These are phyloP conservation scores for Dendrobium catenatum DNA, from an alignment of 106 monocot genomes.

Conservation along the genomic window DNA sequence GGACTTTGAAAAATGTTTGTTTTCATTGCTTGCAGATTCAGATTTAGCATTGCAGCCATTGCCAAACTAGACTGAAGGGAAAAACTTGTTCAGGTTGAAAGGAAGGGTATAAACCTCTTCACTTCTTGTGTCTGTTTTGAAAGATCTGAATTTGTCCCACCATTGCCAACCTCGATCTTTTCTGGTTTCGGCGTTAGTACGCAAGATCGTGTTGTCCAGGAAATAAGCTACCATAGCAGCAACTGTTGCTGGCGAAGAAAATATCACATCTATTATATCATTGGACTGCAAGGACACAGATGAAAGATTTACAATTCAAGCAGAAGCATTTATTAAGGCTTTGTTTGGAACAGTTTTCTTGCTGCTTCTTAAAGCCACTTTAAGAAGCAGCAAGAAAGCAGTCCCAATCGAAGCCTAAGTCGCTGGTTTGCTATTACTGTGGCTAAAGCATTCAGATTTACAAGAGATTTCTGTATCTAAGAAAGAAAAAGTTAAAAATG, in stretches of 20 bases:
- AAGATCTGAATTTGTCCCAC: conserved; percentile 78
- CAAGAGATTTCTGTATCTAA: no score
- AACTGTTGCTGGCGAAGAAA: conserved; percentile 67
- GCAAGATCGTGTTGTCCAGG: conserved; percentile 44
- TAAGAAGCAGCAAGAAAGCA: no score
- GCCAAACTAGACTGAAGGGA: conserved; percentile 49
- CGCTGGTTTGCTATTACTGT: no score
- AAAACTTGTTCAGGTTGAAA: conserved; percentile 78
- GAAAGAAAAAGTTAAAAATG: not conserved
- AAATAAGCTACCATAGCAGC: conserved; percentile 65
- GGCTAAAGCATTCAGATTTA: no score
- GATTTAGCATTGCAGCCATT: not conserved
- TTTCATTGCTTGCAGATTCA: not conserved
- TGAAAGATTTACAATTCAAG: not conserved
- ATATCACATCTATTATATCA: conserved; percentile 77
- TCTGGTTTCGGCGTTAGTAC: conserved; percentile 19
- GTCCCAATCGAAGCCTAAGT: no score
- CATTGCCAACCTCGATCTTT: conserved; percentile 84
- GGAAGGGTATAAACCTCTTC: conserved; percentile 89
- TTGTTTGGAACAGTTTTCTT: no score
- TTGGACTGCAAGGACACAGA: conserved; percentile 56
- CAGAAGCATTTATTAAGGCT: no score
- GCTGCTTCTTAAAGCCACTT: no score
- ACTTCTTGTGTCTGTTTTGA: conserved; percentile 45
- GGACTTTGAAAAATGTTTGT: not conserved